Evolutionary conservation across 78 protist genomes (phyloP).

Genomic region (Planoprotostelium fungivorum): DNA sequence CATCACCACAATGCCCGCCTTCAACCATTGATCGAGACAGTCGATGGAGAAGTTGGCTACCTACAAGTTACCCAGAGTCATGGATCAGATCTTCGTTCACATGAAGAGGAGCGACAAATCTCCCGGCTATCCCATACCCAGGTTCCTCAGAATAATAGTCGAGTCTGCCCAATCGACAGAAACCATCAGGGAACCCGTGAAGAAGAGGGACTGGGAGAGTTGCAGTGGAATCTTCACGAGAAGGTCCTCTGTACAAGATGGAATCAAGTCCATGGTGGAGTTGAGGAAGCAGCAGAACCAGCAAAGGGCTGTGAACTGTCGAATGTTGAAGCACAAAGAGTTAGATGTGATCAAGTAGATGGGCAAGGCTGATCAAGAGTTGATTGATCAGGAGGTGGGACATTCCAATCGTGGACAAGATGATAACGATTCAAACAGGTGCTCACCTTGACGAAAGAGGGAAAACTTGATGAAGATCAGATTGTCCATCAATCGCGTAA

Average conservation of each 20-base stretch:
- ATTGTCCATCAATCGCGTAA: constrained; percentile 70
- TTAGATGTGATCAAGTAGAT: constrained; percentile 57
- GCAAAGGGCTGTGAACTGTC: constrained; percentile 33
- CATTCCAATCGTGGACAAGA: too few relatives aligned
- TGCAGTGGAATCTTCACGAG: constrained; percentile 17
- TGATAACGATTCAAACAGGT: background rate
- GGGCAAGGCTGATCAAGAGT: constrained; percentile 45
- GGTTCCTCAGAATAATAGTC: constrained; percentile 39
- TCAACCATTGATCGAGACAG: constrained; percentile 49
- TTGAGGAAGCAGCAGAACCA: constrained; percentile 74
- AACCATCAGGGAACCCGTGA: constrained; percentile 31
- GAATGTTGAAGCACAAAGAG: constrained; percentile 30
- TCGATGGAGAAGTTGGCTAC: constrained; percentile 31
- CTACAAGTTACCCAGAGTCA: constrained; percentile 17
- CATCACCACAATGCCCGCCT: constrained; percentile 40
- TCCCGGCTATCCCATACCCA: constrained; percentile 38
- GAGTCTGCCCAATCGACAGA: constrained; percentile 32
- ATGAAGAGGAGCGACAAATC: constrained; percentile 37
- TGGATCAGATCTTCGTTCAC: constrained; percentile 40
- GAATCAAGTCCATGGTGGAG: constrained; percentile 23
- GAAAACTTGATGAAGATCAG: constrained; percentile 48
- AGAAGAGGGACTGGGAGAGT: constrained; percentile 11
- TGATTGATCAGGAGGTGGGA: constrained; percentile 35
- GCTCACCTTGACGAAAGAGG: constrained; percentile 37
- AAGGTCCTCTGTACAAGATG: constrained; percentile 17